Conservation (phyloP, 768 basidiomycete genomes). For the Lactarius trivialis region DNA sequence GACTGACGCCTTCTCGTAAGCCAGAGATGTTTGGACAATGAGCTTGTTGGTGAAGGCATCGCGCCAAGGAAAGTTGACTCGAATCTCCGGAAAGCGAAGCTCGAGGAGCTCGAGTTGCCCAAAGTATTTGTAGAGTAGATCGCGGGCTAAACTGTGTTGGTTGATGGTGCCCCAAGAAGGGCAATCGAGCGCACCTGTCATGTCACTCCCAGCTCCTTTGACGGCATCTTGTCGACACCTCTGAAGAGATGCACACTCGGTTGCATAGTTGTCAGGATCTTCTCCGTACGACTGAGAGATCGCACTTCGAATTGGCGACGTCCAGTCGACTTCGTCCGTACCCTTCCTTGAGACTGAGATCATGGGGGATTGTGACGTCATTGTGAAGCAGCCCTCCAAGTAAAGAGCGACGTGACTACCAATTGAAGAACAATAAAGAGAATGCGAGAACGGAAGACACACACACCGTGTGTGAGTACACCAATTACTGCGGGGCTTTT, state of each 20-base stretch:
- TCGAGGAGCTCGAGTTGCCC: slow-evolving; percentile 97
- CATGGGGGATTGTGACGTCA: slow-evolving; percentile 81
- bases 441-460: not conserved
- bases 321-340: slow-evolving; percentile 98
- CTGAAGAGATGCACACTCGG: slow-evolving; percentile 80
- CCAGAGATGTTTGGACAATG: slow-evolving; percentile 92
- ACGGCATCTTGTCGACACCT: slow-evolving; percentile 95
- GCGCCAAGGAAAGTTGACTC: slow-evolving; percentile 93
- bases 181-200: slow-evolving; percentile 57
- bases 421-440: not conserved
- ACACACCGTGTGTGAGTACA: not conserved
- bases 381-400: slow-evolving; percentile 26
- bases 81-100: slow-evolving; percentile 92
- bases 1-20: slow-evolving; percentile 96
- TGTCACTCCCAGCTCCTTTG: slow-evolving; percentile 90
- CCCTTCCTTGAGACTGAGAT: slow-evolving; percentile 89
- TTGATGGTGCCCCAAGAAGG: slow-evolving; percentile 1
- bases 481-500: not conserved
- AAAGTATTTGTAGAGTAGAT: slow-evolving; percentile 98
- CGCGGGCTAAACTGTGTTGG: slow-evolving; percentile 51
- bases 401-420: not conserved
- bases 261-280: slow-evolving; percentile 78
- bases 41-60: slow-evolving; percentile 95
- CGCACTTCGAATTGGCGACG: slow-evolving; percentile 73
- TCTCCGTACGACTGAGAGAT: slow-evolving; percentile 94